These are phyloP conservation scores for Avicennia marina DNA, from an alignment of 257 asterid genomes.

Conservation along the genomic window DNA sequence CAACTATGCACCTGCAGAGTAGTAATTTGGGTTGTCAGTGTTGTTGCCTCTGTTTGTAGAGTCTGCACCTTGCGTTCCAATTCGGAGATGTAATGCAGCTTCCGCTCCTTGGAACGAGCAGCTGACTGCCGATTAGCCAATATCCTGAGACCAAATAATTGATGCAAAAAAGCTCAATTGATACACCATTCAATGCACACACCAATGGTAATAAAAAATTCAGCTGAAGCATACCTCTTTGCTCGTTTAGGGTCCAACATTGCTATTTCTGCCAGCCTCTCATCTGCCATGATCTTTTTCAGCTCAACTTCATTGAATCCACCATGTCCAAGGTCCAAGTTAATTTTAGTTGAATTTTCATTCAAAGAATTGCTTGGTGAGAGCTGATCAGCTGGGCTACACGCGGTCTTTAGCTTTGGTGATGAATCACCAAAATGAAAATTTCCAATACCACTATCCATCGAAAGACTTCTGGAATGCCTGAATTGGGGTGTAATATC, in stretches of 20 bases:
- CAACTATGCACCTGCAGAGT: constrained; percentile 48
- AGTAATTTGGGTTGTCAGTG: constrained; percentile 67
- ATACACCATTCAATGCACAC: neutral
- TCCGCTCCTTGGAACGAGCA: constrained; percentile 95
- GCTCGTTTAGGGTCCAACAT: constrained; percentile 81
- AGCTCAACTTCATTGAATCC: constrained; percentile 76
- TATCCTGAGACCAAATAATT: constrained; percentile 45
- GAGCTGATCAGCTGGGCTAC: constrained; percentile 36
- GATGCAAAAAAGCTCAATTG: neutral
- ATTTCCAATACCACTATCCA: constrained; percentile 71
- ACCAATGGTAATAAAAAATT: neutral
- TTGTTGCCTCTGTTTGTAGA: constrained; percentile 70
- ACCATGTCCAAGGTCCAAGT: constrained; percentile 58
- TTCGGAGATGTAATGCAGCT: constrained; percentile 78
- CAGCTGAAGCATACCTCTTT: constrained; percentile 48
- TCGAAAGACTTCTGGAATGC: constrained; percentile 81
- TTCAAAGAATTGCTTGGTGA: constrained; percentile 56
- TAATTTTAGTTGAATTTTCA: constrained; percentile 36
- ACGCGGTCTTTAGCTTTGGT: constrained; percentile 30
- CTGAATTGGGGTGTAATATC: constrained; percentile 48
- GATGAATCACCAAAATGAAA: constrained; percentile 51
- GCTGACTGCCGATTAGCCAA: constrained; percentile 92
- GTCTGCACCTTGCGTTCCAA: constrained; percentile 88
- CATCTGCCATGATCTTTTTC: constrained; percentile 80
- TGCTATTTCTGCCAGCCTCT: constrained; percentile 80